Evolutionary conservation across 208 protist species (phyloP), one percentile per base, ranked within the genome.

Genomic region (Acanthamoeba lenticulata): DNA sequence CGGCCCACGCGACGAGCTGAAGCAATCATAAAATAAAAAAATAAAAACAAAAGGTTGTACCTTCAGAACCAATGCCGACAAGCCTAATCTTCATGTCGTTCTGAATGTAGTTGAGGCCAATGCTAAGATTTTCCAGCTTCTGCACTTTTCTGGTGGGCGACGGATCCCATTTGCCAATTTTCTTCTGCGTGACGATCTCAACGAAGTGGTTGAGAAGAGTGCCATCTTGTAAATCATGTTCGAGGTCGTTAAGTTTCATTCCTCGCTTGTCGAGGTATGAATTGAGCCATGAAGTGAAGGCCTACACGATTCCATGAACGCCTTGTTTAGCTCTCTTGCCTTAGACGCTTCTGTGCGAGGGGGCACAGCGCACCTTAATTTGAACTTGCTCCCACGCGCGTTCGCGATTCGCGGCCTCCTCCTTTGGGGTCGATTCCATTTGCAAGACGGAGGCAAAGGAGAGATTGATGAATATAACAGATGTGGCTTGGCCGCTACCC

Each of bases 71-170:
- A 32, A 90, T 90, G 32, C 81, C 81, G n/a, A 90, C 81, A 34
- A 90, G 81, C 52, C 81, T 57, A 21, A 90, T 67, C 44, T 67
- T 67, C 81, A 90, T 90, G 24, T 90, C 81, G 27, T 62, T 90
- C 52, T 90, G 81, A 57, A 90, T 90, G 81, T 90, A 90, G 21
- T 67, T 90, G 81, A 90, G 81, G 38, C 49, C 81, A 42, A 90
- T 90, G 29, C 47, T 90, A n/a, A 90, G 44, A 29, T 90, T 90
- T 34, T 90, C 81, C 6, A 90, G 44, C 81, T 90, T 90, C 40
- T 90, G 81, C 29, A 90, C 81, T 65, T 90, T 90, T 32, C 81
- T 57, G 0, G 49, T 2, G 21, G 81, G 81, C 44, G 44, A 1
- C 45, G 19, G 44, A 90, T 90, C 81, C 81, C 81, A 90, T 90